Base-by-base conservation (phyloP, 768 basidiomycete genomes). In the Boletus speciosus region DNA sequence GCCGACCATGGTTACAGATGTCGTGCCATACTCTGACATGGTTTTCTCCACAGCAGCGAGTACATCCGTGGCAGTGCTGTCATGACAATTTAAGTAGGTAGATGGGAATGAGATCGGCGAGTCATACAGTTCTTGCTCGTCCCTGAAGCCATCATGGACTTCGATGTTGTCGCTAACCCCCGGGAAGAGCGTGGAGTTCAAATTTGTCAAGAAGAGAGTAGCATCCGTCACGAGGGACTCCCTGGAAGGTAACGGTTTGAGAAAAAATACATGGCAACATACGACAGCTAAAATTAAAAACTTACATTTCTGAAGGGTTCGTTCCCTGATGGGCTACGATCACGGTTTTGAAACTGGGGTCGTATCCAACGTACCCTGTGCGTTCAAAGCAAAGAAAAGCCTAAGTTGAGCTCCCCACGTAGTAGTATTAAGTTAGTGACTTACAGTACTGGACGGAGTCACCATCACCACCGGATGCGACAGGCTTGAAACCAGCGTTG, bases 281-380 rank as follows among this genome's bases (percentile, higher is more conserved):
- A 31, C 3, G 19, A 16, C 14, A 34, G 9, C 15, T 16, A 3
- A 39, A 29, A 16, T 14, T 9, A 11, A 23, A 23, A 7, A n/a
- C 60, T 25, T 36, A 74, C 73, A 74, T 59, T 43, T 71, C 54
- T 0, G 32, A 36, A n/a, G 67, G 60, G 31, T 72, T 38, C 6
- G 68, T 74, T 54, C 73, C 74, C 36, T 77, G 64, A 43, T 77
- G 75, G 3, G 70, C 54, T 5, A 75, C 73, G 42, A 76, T 70
- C 34, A 75, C 73, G 3, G 64, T 67, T 9, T 62, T 2, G 29
- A 76, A 61, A 1, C 56, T 64, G 0, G 79, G 74, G 52, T 77
- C 77, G 55, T 71, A 82, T n/a, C 81, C 81, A 29, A 82, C 81
- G 49, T 69, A 81, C 80, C 80, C 81, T 81, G 25, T 29, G 6